A percentile compares a stretch with the other conserved stretches of the same genome.
Conservation (phyloP, 306 rosid species). For the Cucumis cinereus region DNA sequence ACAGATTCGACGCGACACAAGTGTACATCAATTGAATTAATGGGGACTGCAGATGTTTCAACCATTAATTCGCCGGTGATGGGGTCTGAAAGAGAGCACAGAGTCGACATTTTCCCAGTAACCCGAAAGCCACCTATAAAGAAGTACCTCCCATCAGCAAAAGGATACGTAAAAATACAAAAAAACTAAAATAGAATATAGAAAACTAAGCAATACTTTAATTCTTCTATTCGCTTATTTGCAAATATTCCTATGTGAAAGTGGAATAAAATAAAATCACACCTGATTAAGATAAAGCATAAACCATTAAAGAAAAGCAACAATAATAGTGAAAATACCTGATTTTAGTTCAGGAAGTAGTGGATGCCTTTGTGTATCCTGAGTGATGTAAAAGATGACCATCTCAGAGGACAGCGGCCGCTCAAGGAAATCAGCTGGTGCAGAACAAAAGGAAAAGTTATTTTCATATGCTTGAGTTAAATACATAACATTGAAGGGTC, state of each 20-base stretch:
- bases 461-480: background rate
- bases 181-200: background rate
- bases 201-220: background rate
- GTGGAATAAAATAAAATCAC: background rate
- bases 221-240: background rate
- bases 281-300: background rate
- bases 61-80: conserved; percentile 70
- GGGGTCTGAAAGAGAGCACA: conserved; percentile 59
- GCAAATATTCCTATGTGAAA: background rate
- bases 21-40: conserved; percentile 63
- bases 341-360: conserved; percentile 78
- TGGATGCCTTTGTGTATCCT: conserved; percentile 94
- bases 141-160: conserved; percentile 17
- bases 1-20: conserved; percentile 76
- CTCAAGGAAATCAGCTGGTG: conserved; percentile 56
- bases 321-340: conserved; percentile 29
- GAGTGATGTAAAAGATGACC: conserved; percentile 81
- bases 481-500: background rate
- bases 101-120: conserved; percentile 74
- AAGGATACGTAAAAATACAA: conserved; percentile 4
- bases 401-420: conserved; percentile 62
- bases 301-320: background rate
- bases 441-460: conserved; percentile 2
- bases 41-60: conserved; percentile 81
- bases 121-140: conserved; percentile 78